Conservation (phyloP, 1,139 yeast genomes). For the Debaryomyces udenii region DNA sequence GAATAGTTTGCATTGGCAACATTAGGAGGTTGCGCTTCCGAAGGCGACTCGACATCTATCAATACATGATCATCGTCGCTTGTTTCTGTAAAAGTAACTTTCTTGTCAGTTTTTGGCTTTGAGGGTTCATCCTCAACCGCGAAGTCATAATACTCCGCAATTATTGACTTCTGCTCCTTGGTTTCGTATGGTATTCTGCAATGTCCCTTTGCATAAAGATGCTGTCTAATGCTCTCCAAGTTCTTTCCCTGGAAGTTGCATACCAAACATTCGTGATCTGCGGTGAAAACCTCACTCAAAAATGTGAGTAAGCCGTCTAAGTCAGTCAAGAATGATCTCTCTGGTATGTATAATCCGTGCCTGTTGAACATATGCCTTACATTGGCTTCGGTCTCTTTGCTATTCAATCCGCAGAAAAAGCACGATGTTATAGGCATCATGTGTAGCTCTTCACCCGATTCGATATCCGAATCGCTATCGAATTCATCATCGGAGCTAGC, state of each 20-base stretch:
- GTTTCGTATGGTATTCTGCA: conserved; percentile 58
- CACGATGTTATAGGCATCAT: conserved; percentile 40
- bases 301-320: conserved; percentile 48
- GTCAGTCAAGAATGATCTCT: conserved; percentile 43
- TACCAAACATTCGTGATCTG: conserved; percentile 52
- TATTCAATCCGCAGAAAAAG: conserved; percentile 44
- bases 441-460: conserved; percentile 25
- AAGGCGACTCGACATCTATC: conserved; percentile 24
- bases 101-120: conserved; percentile 20
- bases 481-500: conserved; percentile 22
- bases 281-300: conserved; percentile 45
- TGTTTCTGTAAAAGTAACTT: conserved; percentile 25
- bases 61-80: conserved; percentile 20
- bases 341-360: conserved; percentile 58
- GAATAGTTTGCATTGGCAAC: conserved; percentile 32
- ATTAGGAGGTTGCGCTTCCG: conserved; percentile 20
- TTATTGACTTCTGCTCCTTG: conserved; percentile 40
- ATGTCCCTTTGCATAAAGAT: conserved; percentile 54
- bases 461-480: conserved; percentile 26
- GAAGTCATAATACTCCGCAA: conserved; percentile 50
- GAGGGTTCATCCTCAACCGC: conserved; percentile 20
- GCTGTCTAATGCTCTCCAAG: conserved; percentile 55
- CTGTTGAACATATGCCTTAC: conserved; percentile 49
- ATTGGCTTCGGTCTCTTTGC: conserved; percentile 44
- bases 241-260: conserved; percentile 57